phyloP scores from a whole-genome alignment of 2,329 filamentous ascomycete genomes.

The Hortaea sp. region DNA sequence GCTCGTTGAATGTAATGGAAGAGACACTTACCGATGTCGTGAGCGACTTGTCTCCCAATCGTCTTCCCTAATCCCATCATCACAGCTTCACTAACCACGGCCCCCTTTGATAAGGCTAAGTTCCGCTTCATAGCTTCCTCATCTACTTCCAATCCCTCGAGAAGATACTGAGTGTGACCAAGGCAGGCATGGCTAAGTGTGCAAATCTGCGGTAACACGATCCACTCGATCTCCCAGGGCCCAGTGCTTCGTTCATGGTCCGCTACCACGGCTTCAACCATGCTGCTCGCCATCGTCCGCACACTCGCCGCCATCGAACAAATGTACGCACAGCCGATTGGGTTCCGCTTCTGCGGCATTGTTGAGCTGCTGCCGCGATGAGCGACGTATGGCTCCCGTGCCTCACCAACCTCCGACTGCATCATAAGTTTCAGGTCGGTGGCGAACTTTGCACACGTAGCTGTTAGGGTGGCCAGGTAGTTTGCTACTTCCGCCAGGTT shows the following conservation, averaged over 20 bases:
- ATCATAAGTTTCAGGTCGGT: constrained; percentile 23
- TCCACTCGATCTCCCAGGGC: constrained; percentile 25
- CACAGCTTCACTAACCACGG: constrained; percentile 29
- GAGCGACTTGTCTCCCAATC: constrained; percentile 25
- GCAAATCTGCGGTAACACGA: constrained; percentile 21
- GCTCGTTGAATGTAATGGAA: too few relatives aligned
- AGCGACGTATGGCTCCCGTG: constrained; percentile 35
- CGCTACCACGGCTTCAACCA: constrained; percentile 21
- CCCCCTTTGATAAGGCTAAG: constrained; percentile 24
- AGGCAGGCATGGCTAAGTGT: constrained; percentile 17
- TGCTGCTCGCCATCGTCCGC: constrained; percentile 14
- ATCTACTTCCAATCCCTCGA: constrained; percentile 20
- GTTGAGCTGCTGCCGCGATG: constrained; percentile 46
- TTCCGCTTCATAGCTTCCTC: constrained; percentile 17
- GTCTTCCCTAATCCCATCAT: constrained; percentile 29
- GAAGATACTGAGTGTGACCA: constrained; percentile 16
- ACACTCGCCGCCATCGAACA: constrained; percentile 19
- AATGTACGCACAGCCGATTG: constrained; percentile 21
- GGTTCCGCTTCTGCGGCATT: constrained; percentile 42
- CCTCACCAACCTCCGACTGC: constrained; percentile 23
- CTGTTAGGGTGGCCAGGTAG: constrained; percentile 18
- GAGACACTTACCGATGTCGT: constrained; percentile 12
- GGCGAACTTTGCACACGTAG: constrained; percentile 21
- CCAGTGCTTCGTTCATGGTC: constrained; percentile 24
- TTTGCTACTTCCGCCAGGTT: constrained; percentile 18